Evolutionary conservation across 768 basidiomycete genomes (phyloP), one percentile per base, ranked within the genome.

Genomic region (Dioszegia aurantiaca): DNA sequence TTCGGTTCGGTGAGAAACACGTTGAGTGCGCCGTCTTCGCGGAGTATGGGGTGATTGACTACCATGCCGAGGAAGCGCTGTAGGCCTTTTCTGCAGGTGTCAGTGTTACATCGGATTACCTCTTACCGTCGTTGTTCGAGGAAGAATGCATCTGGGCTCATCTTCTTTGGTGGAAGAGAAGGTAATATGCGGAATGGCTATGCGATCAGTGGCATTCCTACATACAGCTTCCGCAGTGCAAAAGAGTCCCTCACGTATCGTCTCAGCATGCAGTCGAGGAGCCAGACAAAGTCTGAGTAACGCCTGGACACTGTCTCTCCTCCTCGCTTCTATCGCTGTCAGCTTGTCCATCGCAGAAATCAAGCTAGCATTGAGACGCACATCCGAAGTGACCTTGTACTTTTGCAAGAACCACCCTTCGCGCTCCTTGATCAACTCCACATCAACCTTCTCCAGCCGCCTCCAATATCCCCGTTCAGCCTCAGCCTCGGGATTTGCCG

Each of bases 361-460:
- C 28, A 23, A 6, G 39, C 12, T 3, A 17, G 10, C 24, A 4
- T 2, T 14, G 14, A 33, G 33, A 80, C 86, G 74, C 63, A 90
- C 89, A 53, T 89, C 86, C 23, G 88, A 85, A 11, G 82, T 77
- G 27, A 97, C 80, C 69, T 88, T 85, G 73, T 94, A 97, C 3
- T 93, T 83, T 67, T 88, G 90, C 65, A 94, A 77, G 65, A 94
- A 87, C 78, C 93, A 93, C 1, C 92, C 92, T 74, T 93, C 90
- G 65, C 89, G 90, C 28, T 91, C 91, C 42, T 88, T 79, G 46
- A 77, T 62, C 43, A 92, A 81, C 43, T 81, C 83, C 39, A 95
- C 84, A 51, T 81, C 79, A 19, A 88, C 84, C 2, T 72, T 81
- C 75, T 90, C 87, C 72, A 88, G 84, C 62, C 80, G 85, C 77